Percentiles rank a stretch among this genome's conserved stretches.
Conservation (phyloP, 805 yeast genomes). For the Pichia nanzhaoensis region DNA sequence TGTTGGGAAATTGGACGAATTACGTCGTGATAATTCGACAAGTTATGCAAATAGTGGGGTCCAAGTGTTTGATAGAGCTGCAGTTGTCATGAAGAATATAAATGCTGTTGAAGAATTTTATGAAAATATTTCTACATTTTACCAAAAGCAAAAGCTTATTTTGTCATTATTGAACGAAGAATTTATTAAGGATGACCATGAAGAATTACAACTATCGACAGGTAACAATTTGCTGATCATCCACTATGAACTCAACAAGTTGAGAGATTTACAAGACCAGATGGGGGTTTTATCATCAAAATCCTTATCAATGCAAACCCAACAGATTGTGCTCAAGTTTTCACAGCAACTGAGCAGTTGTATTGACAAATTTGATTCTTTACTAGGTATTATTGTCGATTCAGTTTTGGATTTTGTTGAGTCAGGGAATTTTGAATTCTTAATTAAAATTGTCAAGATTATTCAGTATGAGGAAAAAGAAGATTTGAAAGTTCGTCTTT, state of each 20-base stretch:
- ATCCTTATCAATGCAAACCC: conserved; percentile 49
- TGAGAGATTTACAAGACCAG: conserved; percentile 76
- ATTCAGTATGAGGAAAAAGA: conserved; percentile 75
- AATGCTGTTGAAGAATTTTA: conserved; percentile 61
- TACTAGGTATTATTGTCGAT: conserved; percentile 59
- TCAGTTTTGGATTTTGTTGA: conserved; percentile 61
- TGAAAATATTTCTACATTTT: conserved; percentile 52
- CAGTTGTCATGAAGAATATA: conserved; percentile 65
- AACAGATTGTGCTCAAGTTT: conserved; percentile 55
- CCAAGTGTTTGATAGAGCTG: conserved; percentile 59
- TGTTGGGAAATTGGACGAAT: conserved; percentile 28
- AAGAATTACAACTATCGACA: conserved; percentile 24
- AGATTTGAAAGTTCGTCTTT: conserved; percentile 48
- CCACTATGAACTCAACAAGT: conserved; percentile 63
- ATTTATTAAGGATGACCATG: conserved; percentile 14
- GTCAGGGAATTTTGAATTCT: conserved; percentile 58
- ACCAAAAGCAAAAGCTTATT: conserved; percentile 42
- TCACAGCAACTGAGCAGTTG: conserved; percentile 43
- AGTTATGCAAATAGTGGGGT: conserved; percentile 54
- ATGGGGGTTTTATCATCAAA: conserved; percentile 45
- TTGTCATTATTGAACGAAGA: conserved; percentile 42
- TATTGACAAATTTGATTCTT: conserved; percentile 52
- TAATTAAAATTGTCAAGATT: conserved; percentile 66
- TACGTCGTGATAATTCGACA: conserved; percentile 33
- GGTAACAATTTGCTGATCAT: conserved; percentile 54